phyloP scores from a whole-genome alignment of 2,329 filamentous ascomycete species.

The Alternaria hordeiaustralica region DNA sequence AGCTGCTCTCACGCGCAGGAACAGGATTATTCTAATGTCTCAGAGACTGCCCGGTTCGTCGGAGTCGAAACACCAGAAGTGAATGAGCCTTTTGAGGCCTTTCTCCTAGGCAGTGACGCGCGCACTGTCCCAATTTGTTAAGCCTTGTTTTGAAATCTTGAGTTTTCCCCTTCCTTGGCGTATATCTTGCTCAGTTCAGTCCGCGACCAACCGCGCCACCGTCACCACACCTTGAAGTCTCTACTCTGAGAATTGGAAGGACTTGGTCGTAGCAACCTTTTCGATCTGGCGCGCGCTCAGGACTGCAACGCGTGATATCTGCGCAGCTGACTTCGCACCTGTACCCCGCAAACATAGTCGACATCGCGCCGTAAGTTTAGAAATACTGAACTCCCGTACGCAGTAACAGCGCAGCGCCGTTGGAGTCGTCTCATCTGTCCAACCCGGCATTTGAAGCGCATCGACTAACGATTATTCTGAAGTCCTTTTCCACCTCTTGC shows the following conservation, averaged over 20 bases:
- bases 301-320: neutral
- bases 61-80: neutral
- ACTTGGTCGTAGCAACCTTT: neutral
- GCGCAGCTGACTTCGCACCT: neutral
- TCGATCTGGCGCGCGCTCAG: neutral
- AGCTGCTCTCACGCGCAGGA: too few relatives aligned
- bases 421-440: neutral
- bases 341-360: neutral
- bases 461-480: neutral
- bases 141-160: neutral
- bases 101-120: neutral
- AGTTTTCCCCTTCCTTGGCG: neutral
- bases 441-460: neutral
- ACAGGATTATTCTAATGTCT: rapidly evolving
- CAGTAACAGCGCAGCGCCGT: rapidly evolving
- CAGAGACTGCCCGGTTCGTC: neutral
- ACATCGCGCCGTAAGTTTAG: neutral
- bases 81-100: neutral
- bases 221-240: neutral
- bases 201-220: neutral
- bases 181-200: neutral
- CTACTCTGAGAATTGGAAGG: neutral
- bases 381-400: rapidly evolving
- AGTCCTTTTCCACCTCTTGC: neutral
- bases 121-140: neutral